Evolutionary conservation across 164 flowering plant species (phyloP), one percentile per base, ranked within the genome.

Genomic region (Vitis riparia): DNA sequence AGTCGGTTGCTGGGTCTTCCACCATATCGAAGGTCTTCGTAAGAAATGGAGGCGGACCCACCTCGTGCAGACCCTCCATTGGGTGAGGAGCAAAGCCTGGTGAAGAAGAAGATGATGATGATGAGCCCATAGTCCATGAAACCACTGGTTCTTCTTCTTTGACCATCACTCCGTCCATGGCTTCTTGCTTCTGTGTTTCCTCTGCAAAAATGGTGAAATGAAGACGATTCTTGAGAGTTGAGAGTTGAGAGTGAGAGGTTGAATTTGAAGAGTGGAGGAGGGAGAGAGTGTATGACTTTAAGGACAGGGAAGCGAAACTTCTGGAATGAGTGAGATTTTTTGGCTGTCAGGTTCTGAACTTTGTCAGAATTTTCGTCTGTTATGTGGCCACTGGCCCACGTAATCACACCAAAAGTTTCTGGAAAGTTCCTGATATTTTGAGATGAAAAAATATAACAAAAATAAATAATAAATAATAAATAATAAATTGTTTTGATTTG

Each of bases 21-120:
- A 88, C 91, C 89, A 90, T 88, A n/a, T 90, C 94, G 17, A 56
- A 90, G 0, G 89, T 90, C 80, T 88, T 90, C 9, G 80, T 80
- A 57, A 90, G 78, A 55, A 90, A 90, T 37, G 94, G 94, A 1
- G 92, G 91, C 2, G 92, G 89, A 48, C 89, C 92, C 49, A 68
- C 71, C n/a, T 84, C 88, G 73, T 84, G 76, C 15, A 89, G 63
- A 10, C 89, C 86, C 68, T 80, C 89, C 77, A 82, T 80, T 11
- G 92, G 92, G 66, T 62, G 79, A 12, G 92, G 83, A 0, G 85
- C 52, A 23, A 68, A 23, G 62, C 55, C 32, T 15, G 78, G 65
- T 17, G 75, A 55, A 9, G 82, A 71, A 4, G 79, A 74, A 4
- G 77, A 69, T 0, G 80, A 72, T 0, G 79, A 44, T 10, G 51